Base-by-base conservation (phyloP, 495 filamentous ascomycete genomes). In the Penicillium desertorum region DNA sequence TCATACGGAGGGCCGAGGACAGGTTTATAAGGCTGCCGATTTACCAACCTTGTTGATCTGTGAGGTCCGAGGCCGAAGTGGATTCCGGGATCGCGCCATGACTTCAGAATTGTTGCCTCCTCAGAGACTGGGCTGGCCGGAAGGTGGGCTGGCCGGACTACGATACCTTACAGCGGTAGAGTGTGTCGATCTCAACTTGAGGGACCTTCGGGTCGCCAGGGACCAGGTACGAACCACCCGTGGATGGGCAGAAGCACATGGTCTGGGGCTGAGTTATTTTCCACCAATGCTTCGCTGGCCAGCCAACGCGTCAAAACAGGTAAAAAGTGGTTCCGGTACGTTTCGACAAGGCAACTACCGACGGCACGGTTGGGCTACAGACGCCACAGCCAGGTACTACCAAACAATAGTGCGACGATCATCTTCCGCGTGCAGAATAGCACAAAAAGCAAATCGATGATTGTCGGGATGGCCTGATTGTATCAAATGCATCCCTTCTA, bases 11-110 rank as follows among this genome's bases (percentile, higher is more conserved):
- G 41, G 36, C 23, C 7, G 4, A 34, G 45, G 39, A 23, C 23
- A 12, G 58, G 47, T 64, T 61, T 64, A 64, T 61, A 64, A 41
- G 36, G 16, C 19, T 57, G 30, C 45, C 14, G n/a, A 11, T 27
- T 34, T 34, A n/a, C 22, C 27, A 39, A 14, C 25, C 11, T 9
- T 22, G 20, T 42, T 32, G 50, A 34, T 43, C 23, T 48, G 47
- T 36, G 29, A 30, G 9, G 34, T 57, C 53, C 19, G 25, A 59
- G 30, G 11, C 11, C 30, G 27, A 48, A 50, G 29, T 45, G 54
- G 45, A 60, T 52, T 49, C 56, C 54, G 59, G 58, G 53, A 62
- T 67, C 56, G 54, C 50, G 54, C 46, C 56, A 58, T 62, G 49
- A 60, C 45, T 58, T 62, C 56, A 64, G 46, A 22, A 47, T 48